Base-by-base conservation (phyloP, 352 stramenopile genomes). In the Pythium phragmitis region DNA sequence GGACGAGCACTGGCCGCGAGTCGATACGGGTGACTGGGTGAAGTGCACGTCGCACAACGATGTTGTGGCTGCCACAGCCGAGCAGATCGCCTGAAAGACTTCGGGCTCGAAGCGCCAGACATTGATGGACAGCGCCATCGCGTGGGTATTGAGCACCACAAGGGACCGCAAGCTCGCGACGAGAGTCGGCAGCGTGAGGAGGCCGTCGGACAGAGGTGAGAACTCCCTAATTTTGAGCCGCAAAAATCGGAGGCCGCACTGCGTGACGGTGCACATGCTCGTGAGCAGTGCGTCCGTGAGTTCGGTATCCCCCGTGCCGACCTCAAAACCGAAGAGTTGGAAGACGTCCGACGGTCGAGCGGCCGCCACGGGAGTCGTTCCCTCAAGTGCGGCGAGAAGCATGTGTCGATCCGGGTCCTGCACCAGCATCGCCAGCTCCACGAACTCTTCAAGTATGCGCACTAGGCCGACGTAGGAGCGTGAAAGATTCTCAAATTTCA, bases 41-140 rank as follows among this genome's bases (percentile, higher is more conserved):
- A 49, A 21, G 2, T n/a, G 43, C 5, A 26, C 43, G n/a, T 49
- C 43, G 17, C n/a, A n/a, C 5, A 49, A 4, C 2, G 16, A 14
- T 26, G 21, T 16, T 33, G 43, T 28, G 5, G 21, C 43, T n/a
- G 43, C 16, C 8, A 49, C 16, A 8, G 43, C 43, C 16, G 43
- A 49, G n/a, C 43, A 49, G 11, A 49, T 28, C 43, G 43, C 43
- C 43, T 49, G 43, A 17, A 49, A 49, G n/a, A 49, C 4, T 8
- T 4, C 6, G 43, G 9, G 6, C n/a, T 49, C 43, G 16, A n/a
- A n/a, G n/a, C 12, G 7, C 2, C 4, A 28, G 26, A 28, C 26
- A 28, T 30, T 5, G 43, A 49, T 30, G 16, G n/a, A 49, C 16
- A 49, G 7, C 43, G 43, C 23, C 16, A 1, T 13, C 16, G 11